Evolutionary conservation across 768 basidiomycete genomes (phyloP).

Genomic region (Pisolithus albus): DNA sequence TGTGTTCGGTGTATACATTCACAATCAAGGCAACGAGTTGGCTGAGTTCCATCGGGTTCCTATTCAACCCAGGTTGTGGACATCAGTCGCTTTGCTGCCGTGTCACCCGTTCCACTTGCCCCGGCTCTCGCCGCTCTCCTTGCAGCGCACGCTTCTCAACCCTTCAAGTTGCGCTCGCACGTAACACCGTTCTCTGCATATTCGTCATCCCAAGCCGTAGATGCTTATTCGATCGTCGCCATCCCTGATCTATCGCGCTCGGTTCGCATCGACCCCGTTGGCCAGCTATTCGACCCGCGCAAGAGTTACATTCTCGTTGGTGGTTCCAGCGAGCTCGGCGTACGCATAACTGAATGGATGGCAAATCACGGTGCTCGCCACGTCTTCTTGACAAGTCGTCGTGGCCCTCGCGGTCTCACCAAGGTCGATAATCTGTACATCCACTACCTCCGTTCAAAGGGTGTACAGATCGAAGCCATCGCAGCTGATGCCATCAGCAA

Average conservation of each 20-base stretch:
- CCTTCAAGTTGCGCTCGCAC: slow-evolving; percentile 2
- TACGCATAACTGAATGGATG: slow-evolving; percentile 30
- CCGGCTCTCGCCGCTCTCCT: slow-evolving; percentile 15
- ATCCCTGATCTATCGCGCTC: slow-evolving; percentile 5
- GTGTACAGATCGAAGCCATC: slow-evolving; percentile 22
- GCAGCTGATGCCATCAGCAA: slow-evolving; percentile 21
- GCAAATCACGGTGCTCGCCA: slow-evolving; percentile 26
- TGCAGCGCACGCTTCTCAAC: slow-evolving; percentile 11
- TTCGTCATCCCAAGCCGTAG: background rate
- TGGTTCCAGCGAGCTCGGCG: slow-evolving; percentile 18
- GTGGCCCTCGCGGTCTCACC: slow-evolving; percentile 15
- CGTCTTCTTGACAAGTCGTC: slow-evolving; percentile 24
- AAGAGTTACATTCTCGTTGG: slow-evolving; percentile 22
- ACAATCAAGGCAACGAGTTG: slow-evolving; percentile 12
- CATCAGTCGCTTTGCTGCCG: slow-evolving; percentile 15
- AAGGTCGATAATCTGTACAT: slow-evolving; percentile 25
- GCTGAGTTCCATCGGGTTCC: slow-evolving; percentile 13
- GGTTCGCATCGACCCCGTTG: slow-evolving; percentile 18
- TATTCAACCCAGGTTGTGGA: slow-evolving; percentile 16
- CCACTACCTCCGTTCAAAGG: slow-evolving; percentile 15
- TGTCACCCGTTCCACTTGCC: slow-evolving; percentile 14
- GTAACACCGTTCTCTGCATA: slow-evolving; percentile 10
- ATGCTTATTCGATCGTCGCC: slow-evolving; percentile 12
- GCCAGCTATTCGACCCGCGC: slow-evolving; percentile 25
- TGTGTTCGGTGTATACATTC: slow-evolving; percentile 20